Conservation (phyloP, 2,329 filamentous ascomycete genomes). For the Apiospora malaysiana region DNA sequence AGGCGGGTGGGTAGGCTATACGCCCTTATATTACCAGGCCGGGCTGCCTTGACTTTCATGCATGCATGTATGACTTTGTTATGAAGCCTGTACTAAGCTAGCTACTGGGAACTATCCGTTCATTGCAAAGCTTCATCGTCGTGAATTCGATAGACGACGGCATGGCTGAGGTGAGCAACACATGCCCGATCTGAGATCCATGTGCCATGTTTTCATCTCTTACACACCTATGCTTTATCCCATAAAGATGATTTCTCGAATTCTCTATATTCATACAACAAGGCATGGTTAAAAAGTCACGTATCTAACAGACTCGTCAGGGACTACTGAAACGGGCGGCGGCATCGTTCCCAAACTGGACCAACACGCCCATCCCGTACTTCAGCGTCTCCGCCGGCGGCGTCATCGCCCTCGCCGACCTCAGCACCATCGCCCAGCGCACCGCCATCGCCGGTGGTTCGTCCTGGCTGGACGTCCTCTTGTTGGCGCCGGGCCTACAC, state of each 20-base stretch:
- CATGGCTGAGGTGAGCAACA: slow-evolving; percentile 26
- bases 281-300: no score
- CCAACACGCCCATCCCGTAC: slow-evolving; percentile 50
- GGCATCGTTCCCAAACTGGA: slow-evolving; percentile 48
- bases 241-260: background rate
- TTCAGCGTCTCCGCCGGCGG: slow-evolving; percentile 57
- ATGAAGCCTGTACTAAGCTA: background rate
- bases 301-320: slow-evolving; percentile 27
- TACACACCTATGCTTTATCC: background rate
- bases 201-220: background rate
- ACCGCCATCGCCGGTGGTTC: slow-evolving; percentile 63
- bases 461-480: slow-evolving; percentile 60
- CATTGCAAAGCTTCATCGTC: background rate
- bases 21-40: background rate
- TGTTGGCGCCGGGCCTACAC: slow-evolving; percentile 66
- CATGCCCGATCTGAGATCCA: background rate
- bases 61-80: background rate
- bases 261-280: no score
- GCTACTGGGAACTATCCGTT: background rate
- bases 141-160: background rate
- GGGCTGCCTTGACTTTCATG: background rate
- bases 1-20: background rate
- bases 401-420: slow-evolving; percentile 64
- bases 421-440: slow-evolving; percentile 60
- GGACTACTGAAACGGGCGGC: slow-evolving; percentile 33